phyloP scores from a whole-genome alignment of 352 stramenopile species.

The Phytopythium aichiense region DNA sequence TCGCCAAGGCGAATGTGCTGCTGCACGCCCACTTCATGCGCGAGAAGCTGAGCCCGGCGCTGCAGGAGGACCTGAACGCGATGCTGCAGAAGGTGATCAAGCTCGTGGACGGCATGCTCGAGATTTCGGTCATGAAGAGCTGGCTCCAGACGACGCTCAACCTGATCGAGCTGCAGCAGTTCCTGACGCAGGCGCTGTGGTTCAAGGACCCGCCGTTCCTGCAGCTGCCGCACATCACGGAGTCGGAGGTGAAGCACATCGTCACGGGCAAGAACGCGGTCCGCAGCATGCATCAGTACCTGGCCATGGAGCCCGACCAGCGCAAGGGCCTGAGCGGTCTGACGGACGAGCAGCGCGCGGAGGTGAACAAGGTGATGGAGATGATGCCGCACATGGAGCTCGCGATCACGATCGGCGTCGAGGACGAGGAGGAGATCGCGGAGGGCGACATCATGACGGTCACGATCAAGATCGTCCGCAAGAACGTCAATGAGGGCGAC shows the following conservation, averaged over 20 bases:
- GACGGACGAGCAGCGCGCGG: constrained; percentile 88
- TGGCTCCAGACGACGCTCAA: constrained; percentile 94
- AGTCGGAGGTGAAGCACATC: constrained; percentile 90
- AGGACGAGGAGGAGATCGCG: constrained; percentile 94
- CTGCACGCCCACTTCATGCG: constrained; percentile 95
- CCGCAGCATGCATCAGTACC: constrained; percentile 93
- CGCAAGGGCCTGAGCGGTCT: constrained; percentile 93
- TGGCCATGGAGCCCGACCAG: constrained; percentile 84
- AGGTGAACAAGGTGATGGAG: constrained; percentile 91
- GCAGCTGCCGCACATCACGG: constrained; percentile 87
- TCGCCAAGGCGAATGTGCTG: constrained; percentile 86
- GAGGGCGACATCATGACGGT: constrained; percentile 99
- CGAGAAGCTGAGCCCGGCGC: constrained; percentile 63
- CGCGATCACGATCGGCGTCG: constrained; percentile 87
- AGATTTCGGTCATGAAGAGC: constrained; percentile 95
- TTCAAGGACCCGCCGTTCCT: constrained; percentile 90
- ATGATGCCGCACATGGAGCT: constrained; percentile 96
- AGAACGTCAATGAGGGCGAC: constrained; percentile 95
- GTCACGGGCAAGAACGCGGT: constrained; percentile 90
- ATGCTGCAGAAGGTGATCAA: constrained; percentile 96
- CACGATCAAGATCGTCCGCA: constrained; percentile 94
- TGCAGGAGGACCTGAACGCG: constrained; percentile 88
- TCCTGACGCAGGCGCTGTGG: constrained; percentile 96
- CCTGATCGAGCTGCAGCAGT: constrained; percentile 97
- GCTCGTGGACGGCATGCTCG: constrained; percentile 98